Evolutionary conservation across 345 rosid species (phyloP).

Genomic region (Lepidium aucheri): DNA sequence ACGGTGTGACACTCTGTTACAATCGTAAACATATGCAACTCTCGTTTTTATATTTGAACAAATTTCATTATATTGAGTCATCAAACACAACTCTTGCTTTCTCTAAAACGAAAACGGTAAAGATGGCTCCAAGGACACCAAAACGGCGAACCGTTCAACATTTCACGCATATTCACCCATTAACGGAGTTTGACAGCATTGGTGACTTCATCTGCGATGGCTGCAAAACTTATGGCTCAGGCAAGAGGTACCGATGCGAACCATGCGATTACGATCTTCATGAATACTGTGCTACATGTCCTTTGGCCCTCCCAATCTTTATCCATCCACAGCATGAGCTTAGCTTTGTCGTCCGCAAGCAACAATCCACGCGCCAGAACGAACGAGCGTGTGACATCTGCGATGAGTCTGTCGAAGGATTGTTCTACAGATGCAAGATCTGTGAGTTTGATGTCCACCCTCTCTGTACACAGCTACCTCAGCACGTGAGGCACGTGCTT

Average conservation of each 20-base stretch:
- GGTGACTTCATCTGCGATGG: constrained; percentile 31
- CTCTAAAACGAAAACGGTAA: not conserved
- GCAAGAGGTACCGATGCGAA: constrained; percentile 21
- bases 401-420: constrained; percentile 22
- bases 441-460: constrained; percentile 41
- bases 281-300: constrained; percentile 33
- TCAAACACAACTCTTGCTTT: not conserved
- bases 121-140: constrained; percentile 21
- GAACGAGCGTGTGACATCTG: constrained; percentile 29
- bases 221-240: constrained; percentile 30
- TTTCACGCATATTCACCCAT: constrained; percentile 30
- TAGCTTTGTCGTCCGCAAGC: constrained; percentile 15
- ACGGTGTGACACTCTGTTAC: constrained; percentile 12
- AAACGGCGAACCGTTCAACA: constrained; percentile 23
- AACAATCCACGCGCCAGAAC: constrained; percentile 18
- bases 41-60: not conserved
- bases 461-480: constrained; percentile 31
- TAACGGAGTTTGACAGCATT: constrained; percentile 1
- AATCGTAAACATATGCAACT: constrained; percentile 16
- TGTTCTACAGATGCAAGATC: constrained; percentile 32
- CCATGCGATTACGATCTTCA: constrained; percentile 36
- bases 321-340: constrained; percentile 30
- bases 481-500: constrained; percentile 22
- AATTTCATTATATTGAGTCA: not conserved
- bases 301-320: constrained; percentile 23